Percentiles rank a stretch among this genome's conserved stretches.
Conservation (phyloP, 1,284 basidiomycete genomes). For the Sphagnurus paluster region DNA sequence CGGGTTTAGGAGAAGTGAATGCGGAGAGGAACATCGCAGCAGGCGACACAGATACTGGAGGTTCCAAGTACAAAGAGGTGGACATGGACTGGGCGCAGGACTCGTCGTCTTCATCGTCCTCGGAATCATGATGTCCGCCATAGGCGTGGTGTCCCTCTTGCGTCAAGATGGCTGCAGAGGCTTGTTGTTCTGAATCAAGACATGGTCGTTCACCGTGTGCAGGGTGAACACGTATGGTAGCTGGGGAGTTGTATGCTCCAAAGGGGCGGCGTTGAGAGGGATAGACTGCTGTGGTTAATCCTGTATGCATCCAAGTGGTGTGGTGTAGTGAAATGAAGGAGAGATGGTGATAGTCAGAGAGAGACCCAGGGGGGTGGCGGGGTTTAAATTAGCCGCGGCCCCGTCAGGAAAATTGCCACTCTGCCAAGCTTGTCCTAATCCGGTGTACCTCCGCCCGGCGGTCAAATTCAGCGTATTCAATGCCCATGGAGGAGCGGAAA, state of each 20-base stretch:
- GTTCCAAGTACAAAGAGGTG: slow-evolving; percentile 16
- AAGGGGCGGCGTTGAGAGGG: slow-evolving; percentile 6
- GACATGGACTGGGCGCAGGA: slow-evolving; percentile 11
- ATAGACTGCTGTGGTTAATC: slow-evolving; percentile 16
- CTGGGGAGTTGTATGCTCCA: slow-evolving; percentile 3
- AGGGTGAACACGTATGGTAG: slow-evolving; percentile 8
- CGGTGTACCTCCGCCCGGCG: not conserved
- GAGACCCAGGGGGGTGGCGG: slow-evolving; percentile 10
- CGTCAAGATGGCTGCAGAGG: slow-evolving; percentile 19
- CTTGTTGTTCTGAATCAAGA: slow-evolving; percentile 21
- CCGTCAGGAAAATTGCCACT: slow-evolving; percentile 6
- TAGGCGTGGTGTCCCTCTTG: slow-evolving; percentile 8
- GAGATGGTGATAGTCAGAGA: slow-evolving; percentile 18
- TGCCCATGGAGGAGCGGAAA: no score
- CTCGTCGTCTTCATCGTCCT: slow-evolving; percentile 7
- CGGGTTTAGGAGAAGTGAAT: slow-evolving; percentile 45
- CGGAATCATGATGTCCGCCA: slow-evolving; percentile 1
- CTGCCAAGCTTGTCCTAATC: slow-evolving; percentile 13
- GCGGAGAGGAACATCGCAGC: slow-evolving; percentile 79
- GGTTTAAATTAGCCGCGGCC: slow-evolving; percentile 15
- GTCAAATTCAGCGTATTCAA: slow-evolving; percentile 5
- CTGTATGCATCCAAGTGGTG: slow-evolving; percentile 29
- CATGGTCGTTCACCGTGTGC: slow-evolving; percentile 3
- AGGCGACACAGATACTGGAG: slow-evolving; percentile 53
- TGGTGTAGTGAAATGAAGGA: slow-evolving; percentile 11